phyloP scores from a whole-genome alignment of 495 filamentous ascomycete genomes.

The Chlorociboria aeruginascens region DNA sequence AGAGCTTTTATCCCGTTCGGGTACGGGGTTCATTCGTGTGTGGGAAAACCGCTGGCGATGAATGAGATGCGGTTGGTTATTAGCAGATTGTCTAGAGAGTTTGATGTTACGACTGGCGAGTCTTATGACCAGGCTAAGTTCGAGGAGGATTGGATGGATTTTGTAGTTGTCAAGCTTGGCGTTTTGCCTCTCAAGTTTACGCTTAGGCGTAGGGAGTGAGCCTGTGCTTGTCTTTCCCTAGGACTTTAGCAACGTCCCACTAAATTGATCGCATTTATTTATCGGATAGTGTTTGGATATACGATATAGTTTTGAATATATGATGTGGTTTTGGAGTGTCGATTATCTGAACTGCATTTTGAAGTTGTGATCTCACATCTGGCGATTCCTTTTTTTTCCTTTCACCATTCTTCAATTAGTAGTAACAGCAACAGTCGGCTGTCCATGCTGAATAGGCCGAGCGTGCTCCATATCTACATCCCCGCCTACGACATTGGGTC shows the following conservation, averaged over 20 bases:
- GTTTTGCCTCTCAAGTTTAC: neutral
- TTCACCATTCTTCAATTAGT: too few species aligned
- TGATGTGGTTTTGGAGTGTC: too few species aligned
- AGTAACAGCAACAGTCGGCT: too few species aligned
- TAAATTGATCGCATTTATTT: too few species aligned
- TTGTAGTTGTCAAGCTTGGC: constrained; percentile 10
- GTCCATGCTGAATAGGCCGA: neutral
- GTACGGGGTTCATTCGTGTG: constrained; percentile 32
- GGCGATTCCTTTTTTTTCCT: too few species aligned
- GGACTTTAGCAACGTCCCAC: too few species aligned
- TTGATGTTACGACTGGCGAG: constrained; percentile 29
- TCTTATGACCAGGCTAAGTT: constrained; percentile 28
- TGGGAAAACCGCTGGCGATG: constrained; percentile 39
- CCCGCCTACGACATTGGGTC: neutral
- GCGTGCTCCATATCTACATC: neutral
- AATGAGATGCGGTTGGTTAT: constrained; percentile 35
- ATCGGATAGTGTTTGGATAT: too few species aligned
- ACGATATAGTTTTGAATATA: too few species aligned
- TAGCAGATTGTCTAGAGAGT: constrained; percentile 30
- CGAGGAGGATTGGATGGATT: constrained; percentile 27
- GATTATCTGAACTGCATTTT: too few species aligned
- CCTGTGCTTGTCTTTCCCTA: too few species aligned
- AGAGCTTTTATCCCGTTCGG: constrained; percentile 40
- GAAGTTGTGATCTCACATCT: too few species aligned
- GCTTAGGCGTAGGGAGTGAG: too few species aligned